Evolutionary conservation across 1,284 basidiomycete species (phyloP).

Genomic region (Agaricales sp.): DNA sequence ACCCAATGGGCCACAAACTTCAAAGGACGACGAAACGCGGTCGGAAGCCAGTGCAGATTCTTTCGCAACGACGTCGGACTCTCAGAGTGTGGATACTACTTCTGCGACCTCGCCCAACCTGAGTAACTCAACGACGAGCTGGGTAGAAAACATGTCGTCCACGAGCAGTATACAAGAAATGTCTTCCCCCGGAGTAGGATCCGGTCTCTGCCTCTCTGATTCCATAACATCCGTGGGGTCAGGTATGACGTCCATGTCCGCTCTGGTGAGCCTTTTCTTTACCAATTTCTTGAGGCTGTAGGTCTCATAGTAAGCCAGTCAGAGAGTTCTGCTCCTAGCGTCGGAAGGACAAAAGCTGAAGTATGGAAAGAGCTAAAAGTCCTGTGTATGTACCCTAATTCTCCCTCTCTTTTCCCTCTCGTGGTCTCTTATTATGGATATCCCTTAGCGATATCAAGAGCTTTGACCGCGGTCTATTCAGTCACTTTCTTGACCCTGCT

Average conservation of each 20-base stretch:
- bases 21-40: background rate
- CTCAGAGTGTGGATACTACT: background rate
- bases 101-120: background rate
- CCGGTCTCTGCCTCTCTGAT: background rate
- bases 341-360: conserved; percentile 46
- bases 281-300: conserved; percentile 1
- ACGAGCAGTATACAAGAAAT: background rate
- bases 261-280: conserved; percentile 14
- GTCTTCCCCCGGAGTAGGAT: background rate
- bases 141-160: background rate
- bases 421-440: conserved; percentile 1
- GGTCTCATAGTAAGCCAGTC: conserved; percentile 3
- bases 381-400: conserved; percentile 40
- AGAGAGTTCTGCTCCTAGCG: conserved; percentile 15
- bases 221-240: background rate
- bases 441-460: conserved; percentile 66
- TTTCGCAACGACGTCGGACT: background rate
- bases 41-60: background rate
- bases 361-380: conserved; percentile 81
- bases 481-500: conserved; percentile 73
- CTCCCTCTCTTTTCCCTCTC: conserved; percentile 5
- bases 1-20: background rate
- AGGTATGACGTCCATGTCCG: conserved; percentile 10
- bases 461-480: conserved; percentile 78
- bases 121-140: background rate